Percentiles rank a stretch among this genome's conserved stretches.
phyloP scores from a whole-genome alignment of 2,329 filamentous ascomycete species.

The Fusarium anthophilum region DNA sequence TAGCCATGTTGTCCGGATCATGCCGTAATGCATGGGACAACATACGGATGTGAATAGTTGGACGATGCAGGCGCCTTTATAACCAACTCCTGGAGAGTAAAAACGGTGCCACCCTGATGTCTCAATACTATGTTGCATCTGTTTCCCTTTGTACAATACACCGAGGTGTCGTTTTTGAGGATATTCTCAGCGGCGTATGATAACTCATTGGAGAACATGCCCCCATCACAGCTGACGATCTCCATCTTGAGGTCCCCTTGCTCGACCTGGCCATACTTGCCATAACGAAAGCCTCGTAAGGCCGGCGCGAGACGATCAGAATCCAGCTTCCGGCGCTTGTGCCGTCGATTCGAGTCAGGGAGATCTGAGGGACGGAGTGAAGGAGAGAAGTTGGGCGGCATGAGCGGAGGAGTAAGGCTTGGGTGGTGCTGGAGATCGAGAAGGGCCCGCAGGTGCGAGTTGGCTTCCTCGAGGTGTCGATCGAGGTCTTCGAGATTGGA shows the following conservation, averaged over 20 bases:
- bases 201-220: constrained; percentile 70
- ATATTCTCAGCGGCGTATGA: constrained; percentile 81
- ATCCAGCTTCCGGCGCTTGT: constrained; percentile 77
- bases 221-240: constrained; percentile 88
- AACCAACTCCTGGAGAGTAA: constrained; percentile 84
- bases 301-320: constrained; percentile 63
- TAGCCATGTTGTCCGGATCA: constrained; percentile 20
- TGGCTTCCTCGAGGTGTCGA: constrained; percentile 53
- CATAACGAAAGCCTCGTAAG: constrained; percentile 76
- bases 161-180: constrained; percentile 80
- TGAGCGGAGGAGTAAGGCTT: constrained; percentile 41
- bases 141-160: constrained; percentile 91
- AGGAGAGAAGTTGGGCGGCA: constrained; percentile 48
- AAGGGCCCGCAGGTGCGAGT: constrained; percentile 55
- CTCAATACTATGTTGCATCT: constrained; percentile 87
- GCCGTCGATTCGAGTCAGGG: constrained; percentile 60
- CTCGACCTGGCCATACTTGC: constrained; percentile 86
- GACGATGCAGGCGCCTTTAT: constrained; percentile 81
- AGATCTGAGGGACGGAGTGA: constrained; percentile 51
- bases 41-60: constrained; percentile 88
- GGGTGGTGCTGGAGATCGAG: constrained; percentile 52
- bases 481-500: constrained; percentile 51
- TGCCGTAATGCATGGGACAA: constrained; percentile 39
- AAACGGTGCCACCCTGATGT: constrained; percentile 82
- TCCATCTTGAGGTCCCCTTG: constrained; percentile 85